Base-by-base conservation (phyloP, 768 basidiomycete genomes). In the Amanita pallidorosea region DNA sequence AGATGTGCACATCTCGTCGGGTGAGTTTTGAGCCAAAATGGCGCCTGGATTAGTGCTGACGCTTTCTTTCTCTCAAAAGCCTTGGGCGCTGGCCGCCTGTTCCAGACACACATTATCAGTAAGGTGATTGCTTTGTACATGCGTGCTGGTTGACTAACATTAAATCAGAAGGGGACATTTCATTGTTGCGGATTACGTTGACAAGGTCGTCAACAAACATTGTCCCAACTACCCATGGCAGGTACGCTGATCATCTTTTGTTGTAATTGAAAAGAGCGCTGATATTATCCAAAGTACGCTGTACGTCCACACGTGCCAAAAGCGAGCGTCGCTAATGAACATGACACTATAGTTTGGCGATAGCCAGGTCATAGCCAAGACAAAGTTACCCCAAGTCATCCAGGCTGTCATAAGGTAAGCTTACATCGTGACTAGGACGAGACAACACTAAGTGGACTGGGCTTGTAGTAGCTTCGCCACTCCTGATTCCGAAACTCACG, bases 41-140 rank as follows among this genome's bases (percentile, higher is more conserved):
- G 22, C 51, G 29, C 15, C 9, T 54, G 5, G 7, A 35, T 34
- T 20, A 25, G 8, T 11, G 20, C n/a, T 27, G 33, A 48, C n/a
- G 17, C 38, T 15, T 25, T 55, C 33, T 43, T 51, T 36, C 15
- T 4, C n/a, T n/a, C n/a, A 41, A 34, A 29, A 88, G 85, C 7
- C 68, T 72, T 7, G 78, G 78, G 3, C 76, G 79, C 55, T 91
- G 88, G 88, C 88, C 88, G 5, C 88, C 88, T 25, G 66, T 73
- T 27, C 86, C 88, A 2, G 81, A 82, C 49, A 70, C 70, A 20
- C 88, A 90, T 57, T 91, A 89, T 63, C 76, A 88, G 87, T 87
- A 45, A 29, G 48, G 73, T 60, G 33, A 17, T 45, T 31, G 27
- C 47, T 18, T 45, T 9, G 7, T 17, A n/a, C 18, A 8, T 20